Conservation (phyloP, 139 green algal genomes). For the Chlorella sorokiniana region DNA sequence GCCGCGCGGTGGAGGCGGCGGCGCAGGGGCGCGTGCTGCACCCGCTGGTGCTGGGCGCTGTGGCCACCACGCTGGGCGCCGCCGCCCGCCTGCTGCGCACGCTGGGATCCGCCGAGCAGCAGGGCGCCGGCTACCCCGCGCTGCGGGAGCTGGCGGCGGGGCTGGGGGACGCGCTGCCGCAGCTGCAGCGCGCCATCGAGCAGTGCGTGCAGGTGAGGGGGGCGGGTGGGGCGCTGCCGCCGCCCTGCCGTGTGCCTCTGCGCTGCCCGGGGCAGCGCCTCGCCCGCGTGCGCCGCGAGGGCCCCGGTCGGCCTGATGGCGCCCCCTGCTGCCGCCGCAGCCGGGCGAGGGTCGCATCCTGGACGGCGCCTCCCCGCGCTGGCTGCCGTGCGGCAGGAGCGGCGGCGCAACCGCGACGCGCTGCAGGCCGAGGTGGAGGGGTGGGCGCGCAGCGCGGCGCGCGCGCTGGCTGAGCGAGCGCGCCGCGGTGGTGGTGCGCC, state of each 20-base stretch:
- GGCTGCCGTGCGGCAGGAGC: conserved; percentile 39
- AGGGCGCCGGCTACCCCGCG: conserved; percentile 22
- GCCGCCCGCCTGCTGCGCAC: conserved; percentile 31
- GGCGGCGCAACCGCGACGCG: conserved; percentile 49
- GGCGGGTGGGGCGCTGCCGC: not conserved
- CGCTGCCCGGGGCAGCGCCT: not conserved
- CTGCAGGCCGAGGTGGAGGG: conserved; percentile 55
- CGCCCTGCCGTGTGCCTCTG: not conserved
- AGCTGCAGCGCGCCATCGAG: conserved; percentile 45
- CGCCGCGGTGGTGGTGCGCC: conserved; percentile 47
- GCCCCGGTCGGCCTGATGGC: too few relatives aligned
- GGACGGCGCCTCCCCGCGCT: conserved; percentile 60
- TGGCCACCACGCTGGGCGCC: conserved; percentile 66
- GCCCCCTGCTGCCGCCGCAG: too few relatives aligned
- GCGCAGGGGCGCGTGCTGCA: conserved; percentile 50
- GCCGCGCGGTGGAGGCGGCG: conserved; percentile 56
- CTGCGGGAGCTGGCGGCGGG: conserved; percentile 50
- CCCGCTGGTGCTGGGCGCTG: conserved; percentile 68
- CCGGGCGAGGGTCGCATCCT: conserved; percentile 40
- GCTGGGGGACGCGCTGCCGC: conserved; percentile 47
- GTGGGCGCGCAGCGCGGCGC: conserved; percentile 53
- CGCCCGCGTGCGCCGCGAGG: not conserved
- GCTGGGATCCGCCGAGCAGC: not conserved
- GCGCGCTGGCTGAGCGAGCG: conserved; percentile 60
- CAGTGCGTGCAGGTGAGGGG: conserved; percentile 53